Conservation (phyloP, 2,329 filamentous ascomycete species). For the Exophiala bonariae region DNA sequence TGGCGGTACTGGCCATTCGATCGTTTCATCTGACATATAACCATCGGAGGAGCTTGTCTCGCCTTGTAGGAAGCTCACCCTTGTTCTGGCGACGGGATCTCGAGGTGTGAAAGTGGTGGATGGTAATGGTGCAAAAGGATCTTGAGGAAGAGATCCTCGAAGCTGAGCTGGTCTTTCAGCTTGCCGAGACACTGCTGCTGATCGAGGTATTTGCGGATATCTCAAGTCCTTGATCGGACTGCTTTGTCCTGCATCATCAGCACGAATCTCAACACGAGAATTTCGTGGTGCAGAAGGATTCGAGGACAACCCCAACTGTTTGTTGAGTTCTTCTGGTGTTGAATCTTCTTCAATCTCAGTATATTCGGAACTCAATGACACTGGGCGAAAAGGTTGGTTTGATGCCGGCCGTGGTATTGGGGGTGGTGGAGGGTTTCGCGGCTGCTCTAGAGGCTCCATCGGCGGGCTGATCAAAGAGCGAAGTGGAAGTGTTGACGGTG, state of each 20-base stretch:
- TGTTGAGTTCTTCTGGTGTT: constrained; percentile 22
- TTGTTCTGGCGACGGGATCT: constrained; percentile 14
- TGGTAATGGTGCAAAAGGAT: constrained; percentile 8
- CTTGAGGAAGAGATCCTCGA: constrained; percentile 15
- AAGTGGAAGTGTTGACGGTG: constrained; percentile 10
- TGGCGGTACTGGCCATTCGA: constrained; percentile 21
- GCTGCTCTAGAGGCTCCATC: constrained; percentile 8
- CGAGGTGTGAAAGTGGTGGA: not conserved
- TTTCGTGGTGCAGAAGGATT: constrained; percentile 25
- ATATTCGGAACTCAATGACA: constrained; percentile 29
- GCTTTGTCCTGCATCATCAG: constrained; percentile 24
- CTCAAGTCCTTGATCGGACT: constrained; percentile 25
- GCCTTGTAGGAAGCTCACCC: constrained; percentile 18
- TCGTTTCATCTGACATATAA: constrained; percentile 19
- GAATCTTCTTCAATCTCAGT: constrained; percentile 29
- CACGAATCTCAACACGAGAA: constrained; percentile 24
- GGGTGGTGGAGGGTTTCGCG: constrained; percentile 8
- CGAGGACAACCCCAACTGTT: constrained; percentile 19
- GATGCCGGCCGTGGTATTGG: not conserved
- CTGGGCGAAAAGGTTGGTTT: constrained; percentile 5
- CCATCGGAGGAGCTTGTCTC: constrained; percentile 23
- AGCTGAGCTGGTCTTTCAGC: constrained; percentile 35
- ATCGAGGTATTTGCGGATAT: constrained; percentile 27
- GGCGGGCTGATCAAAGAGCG: constrained; percentile 1
- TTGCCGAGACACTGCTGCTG: constrained; percentile 27